These are phyloP conservation scores for Trichoderma endophyticum DNA, from an alignment of 2,329 filamentous ascomycete genomes.

Conservation along the genomic window DNA sequence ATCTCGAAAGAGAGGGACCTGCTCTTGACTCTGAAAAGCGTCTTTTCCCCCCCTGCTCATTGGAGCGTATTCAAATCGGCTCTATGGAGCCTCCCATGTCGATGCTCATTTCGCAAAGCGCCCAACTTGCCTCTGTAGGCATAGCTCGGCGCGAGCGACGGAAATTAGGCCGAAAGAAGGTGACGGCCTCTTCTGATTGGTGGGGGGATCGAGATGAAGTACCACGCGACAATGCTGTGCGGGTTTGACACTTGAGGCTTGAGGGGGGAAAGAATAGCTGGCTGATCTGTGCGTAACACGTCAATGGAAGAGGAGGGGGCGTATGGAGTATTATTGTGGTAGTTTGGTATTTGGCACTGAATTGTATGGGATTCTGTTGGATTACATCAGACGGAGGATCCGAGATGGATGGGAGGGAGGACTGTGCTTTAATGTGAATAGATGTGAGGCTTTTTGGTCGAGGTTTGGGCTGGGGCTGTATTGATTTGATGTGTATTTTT, in stretches of 20 bases:
- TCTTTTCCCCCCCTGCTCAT: not conserved
- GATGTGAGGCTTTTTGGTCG: not conserved
- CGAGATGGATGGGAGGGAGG: not conserved
- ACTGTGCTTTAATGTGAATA: not conserved
- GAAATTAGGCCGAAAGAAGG: constrained; percentile 2
- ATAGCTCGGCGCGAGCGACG: not conserved
- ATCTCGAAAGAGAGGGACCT: not conserved
- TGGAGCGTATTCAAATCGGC: not conserved
- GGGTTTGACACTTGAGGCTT: not conserved
- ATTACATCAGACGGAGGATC: not conserved
- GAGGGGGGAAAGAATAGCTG: not conserved
- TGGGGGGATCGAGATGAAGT: not conserved
- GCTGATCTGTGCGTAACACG: not conserved
- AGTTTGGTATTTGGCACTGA: not conserved
- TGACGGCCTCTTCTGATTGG: not conserved
- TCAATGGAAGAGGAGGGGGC: not conserved
- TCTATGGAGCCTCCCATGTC: not conserved
- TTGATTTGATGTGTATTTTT: not conserved
- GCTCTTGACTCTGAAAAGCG: not conserved
- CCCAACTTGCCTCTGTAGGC: not conserved
- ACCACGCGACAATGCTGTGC: not conserved
- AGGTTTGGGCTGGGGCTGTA: not conserved
- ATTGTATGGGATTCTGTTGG: not conserved
- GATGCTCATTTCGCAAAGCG: constrained; percentile 3
- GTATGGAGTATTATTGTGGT: too few relatives aligned